Base-by-base conservation (phyloP, 257 asterid species). In the Anisodus acutangulus region DNA sequence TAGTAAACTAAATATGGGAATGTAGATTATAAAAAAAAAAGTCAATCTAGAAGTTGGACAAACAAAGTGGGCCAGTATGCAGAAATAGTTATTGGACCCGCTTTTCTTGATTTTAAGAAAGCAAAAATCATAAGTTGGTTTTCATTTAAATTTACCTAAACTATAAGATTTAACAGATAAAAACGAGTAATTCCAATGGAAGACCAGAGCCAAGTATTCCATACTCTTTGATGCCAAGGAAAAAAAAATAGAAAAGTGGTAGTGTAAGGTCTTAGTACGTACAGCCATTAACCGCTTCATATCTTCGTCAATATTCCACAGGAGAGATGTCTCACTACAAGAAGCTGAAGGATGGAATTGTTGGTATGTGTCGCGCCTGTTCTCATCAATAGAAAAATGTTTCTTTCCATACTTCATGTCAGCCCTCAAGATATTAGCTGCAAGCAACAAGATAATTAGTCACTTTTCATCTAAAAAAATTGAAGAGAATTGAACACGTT, bases 361-460 rank as follows among this genome's bases (percentile, higher is more conserved):
- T 84, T 84, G 88, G 84, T 93, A 94, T n/a, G 99, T 91, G 47
- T 95, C 94, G 10, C 99, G 98, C 89, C 94, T 92, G 82, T 84
- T 92, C 91, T 94, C 98, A 79, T 96, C 97, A 79, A 94, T 88
- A 4, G 88, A 82, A 68, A 94, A 86, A 72, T 94, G 93, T 84
- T 93, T 96, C 83, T 94, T 96, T 54, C 98, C 97, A 71, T 94
- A 87, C 86, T 95, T 96, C 98, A 96, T 92, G 91, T 96, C 99
- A 54, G 98, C 98, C 90, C 91, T 89, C 85, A 96, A 89, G 83
- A 96, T 95, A 41, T 91, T 85, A 47, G 99, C 99, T 96, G 94
- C 88, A 88, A 64, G 62, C 79, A 79, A 64, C 41, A 79, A 71
- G 55, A 79, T 47, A 62, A 66, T 47, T n/a, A 12, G 63, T 22